A percentile compares a stretch with the other conserved stretches of the same genome.
phyloP scores from a whole-genome alignment of 2,329 filamentous ascomycete species.

The Arthrobotrys megalospora region DNA sequence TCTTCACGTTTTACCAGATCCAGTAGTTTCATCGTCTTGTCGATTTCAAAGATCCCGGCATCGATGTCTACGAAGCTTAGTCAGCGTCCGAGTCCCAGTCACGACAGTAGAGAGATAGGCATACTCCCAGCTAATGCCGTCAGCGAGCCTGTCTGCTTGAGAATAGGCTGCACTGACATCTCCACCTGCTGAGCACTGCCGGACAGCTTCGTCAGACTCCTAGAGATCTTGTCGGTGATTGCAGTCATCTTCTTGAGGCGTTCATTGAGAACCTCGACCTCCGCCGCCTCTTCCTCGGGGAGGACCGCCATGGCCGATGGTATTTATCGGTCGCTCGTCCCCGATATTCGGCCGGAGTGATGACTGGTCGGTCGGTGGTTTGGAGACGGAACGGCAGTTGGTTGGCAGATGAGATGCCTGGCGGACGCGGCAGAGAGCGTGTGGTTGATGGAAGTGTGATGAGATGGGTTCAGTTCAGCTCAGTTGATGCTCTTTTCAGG shows the following conservation, averaged over 20 bases:
- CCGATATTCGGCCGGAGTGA: background rate
- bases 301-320: constrained; percentile 49
- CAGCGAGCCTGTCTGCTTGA: constrained; percentile 89
- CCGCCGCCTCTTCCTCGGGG: constrained; percentile 77
- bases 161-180: constrained; percentile 91
- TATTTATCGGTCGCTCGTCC: background rate
- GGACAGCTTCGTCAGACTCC: constrained; percentile 85
- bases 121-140: constrained; percentile 87
- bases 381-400: background rate
- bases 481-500: background rate
- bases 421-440: background rate
- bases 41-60: constrained; percentile 85
- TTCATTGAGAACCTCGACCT: constrained; percentile 80
- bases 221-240: constrained; percentile 95
- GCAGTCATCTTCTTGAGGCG: constrained; percentile 91
- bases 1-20: constrained; percentile 94
- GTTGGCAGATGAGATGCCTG: background rate
- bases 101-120: constrained; percentile 63
- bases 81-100: background rate
- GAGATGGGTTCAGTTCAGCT: background rate
- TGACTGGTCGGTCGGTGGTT: background rate
- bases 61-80: constrained; percentile 78
- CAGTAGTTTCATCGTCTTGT: constrained; percentile 88
- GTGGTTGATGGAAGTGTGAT: constrained; percentile 18
- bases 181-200: constrained; percentile 90